A percentile compares a stretch with the other conserved stretches of the same genome.
Evolutionary conservation across 1,139 yeast species (phyloP).

Genomic region (Candida sanyaensis): DNA sequence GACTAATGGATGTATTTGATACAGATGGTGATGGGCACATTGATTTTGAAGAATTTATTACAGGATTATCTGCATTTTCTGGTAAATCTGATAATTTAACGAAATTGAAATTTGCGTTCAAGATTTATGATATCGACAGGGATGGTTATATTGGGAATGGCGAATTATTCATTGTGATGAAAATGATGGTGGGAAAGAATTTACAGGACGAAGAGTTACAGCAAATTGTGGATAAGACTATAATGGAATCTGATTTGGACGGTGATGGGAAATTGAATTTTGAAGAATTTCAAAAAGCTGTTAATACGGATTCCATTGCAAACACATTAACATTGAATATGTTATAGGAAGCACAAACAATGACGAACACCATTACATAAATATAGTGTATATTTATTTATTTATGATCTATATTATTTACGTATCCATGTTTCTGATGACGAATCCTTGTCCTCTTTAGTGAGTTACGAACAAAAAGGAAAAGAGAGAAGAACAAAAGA

Average conservation of each 20-base stretch:
- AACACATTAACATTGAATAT: constrained; percentile 55
- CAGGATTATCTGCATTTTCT: constrained; percentile 87
- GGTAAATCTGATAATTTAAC: constrained; percentile 85
- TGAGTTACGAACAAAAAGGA: too few species aligned
- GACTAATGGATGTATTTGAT: constrained; percentile 94
- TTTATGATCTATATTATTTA: too few species aligned
- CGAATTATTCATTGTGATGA: constrained; percentile 86
- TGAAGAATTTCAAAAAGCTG: constrained; percentile 80
- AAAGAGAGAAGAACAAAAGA: neutral
- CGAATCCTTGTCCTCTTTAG: too few species aligned
- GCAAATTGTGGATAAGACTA: constrained; percentile 93
- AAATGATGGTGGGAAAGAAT: constrained; percentile 96
- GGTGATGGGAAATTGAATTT: constrained; percentile 88
- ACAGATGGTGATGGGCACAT: constrained; percentile 91
- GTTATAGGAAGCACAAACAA: constrained; percentile 21
- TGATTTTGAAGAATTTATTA: constrained; percentile 92
- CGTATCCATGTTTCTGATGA: too few species aligned
- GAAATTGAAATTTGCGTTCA: constrained; percentile 86
- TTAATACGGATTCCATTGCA: constrained; percentile 67
- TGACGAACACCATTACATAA: neutral
- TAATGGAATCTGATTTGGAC: constrained; percentile 90
- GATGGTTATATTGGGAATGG: constrained; percentile 97
- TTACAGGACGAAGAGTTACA: constrained; percentile 86
- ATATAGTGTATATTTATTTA: too few species aligned
- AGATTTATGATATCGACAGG: constrained; percentile 91